These are phyloP conservation scores for Ophiocordyceps australis DNA, from an alignment of 2,329 filamentous ascomycete genomes.

Conservation along the genomic window DNA sequence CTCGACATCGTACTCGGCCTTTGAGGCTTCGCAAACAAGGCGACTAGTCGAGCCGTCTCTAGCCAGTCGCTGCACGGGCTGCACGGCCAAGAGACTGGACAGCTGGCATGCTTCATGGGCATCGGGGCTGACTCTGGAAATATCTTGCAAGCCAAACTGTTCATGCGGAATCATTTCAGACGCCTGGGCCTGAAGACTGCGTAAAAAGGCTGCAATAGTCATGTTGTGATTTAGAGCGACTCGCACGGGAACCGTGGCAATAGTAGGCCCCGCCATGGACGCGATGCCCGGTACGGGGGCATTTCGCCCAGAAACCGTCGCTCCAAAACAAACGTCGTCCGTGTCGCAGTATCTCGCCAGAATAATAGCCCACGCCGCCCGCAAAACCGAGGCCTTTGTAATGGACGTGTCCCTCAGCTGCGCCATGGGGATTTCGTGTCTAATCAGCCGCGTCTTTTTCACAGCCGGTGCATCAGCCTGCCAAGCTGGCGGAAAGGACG, in stretches of 20 bases:
- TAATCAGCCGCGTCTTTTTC: not conserved
- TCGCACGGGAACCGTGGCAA: slow-evolving; percentile 12
- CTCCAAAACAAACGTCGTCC: slow-evolving; percentile 9
- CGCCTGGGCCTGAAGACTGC: slow-evolving; percentile 2
- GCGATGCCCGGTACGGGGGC: slow-evolving; percentile 9
- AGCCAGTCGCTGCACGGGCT: slow-evolving; percentile 3
- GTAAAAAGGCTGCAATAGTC: slow-evolving; percentile 4
- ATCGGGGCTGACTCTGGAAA: slow-evolving; percentile 4
- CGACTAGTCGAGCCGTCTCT: too few relatives aligned
- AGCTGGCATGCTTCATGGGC: slow-evolving; percentile 7
- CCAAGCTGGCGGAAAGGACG: not conserved
- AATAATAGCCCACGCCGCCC: slow-evolving; percentile 9
- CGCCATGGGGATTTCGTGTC: not conserved
- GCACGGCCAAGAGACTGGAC: slow-evolving; percentile 9
- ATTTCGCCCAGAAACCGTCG: slow-evolving; percentile 10
- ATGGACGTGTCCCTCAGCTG: not conserved
- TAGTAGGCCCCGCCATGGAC: slow-evolving; percentile 10
- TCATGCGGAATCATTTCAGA: slow-evolving; percentile 4
- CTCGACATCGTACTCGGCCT: slow-evolving; percentile 2
- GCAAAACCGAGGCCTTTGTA: slow-evolving; percentile 2
- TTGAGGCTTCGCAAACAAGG: not conserved
- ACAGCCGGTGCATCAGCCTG: not conserved
- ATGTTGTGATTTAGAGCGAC: slow-evolving; percentile 3
- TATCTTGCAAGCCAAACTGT: slow-evolving; percentile 7
- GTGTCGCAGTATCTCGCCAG: slow-evolving; percentile 5